These are phyloP conservation scores for Stephania cephalantha DNA, from an alignment of 164 flowering plant genomes.

Conservation along the genomic window DNA sequence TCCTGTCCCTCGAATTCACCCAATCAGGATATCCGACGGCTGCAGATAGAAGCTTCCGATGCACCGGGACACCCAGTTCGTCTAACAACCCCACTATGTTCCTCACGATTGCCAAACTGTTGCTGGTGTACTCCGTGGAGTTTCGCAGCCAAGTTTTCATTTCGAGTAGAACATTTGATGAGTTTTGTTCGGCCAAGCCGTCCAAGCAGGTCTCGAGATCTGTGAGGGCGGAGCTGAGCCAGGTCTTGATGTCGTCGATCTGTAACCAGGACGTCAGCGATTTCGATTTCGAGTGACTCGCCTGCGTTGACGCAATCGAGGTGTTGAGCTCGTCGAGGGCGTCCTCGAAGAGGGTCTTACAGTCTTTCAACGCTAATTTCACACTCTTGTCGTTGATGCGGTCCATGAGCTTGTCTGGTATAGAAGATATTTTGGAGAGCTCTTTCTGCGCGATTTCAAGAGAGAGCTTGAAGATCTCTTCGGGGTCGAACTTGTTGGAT, in stretches of 20 bases:
- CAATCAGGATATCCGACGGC: conserved; percentile 11
- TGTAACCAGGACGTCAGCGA: conserved; percentile 21
- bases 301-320: conserved; percentile 33
- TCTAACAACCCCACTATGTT: conserved; percentile 33
- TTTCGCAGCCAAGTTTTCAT: conserved; percentile 31
- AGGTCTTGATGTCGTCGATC: conserved; percentile 51
- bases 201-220: conserved; percentile 64
- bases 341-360: conserved; percentile 38
- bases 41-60: conserved; percentile 31
- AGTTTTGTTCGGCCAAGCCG: conserved; percentile 42
- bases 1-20: conserved; percentile 24
- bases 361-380: conserved; percentile 35
- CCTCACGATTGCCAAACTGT: conserved; percentile 59
- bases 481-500: conserved; percentile 27
- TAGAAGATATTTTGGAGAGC: conserved; percentile 24
- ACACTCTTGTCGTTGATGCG: conserved; percentile 14
- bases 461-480: conserved; percentile 38
- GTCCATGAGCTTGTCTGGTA: conserved; percentile 20
- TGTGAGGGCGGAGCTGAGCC: conserved; percentile 61
- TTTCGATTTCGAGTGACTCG: conserved; percentile 17
- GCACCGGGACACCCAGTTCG: conserved; percentile 34
- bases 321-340: conserved; percentile 45
- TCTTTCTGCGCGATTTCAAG: conserved; percentile 38
- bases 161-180: conserved; percentile 14
- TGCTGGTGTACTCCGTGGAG: conserved; percentile 55